A percentile compares a stretch with the other conserved stretches of the same genome.
These are phyloP conservation scores for Diaporthe ilicicola DNA, from an alignment of 2,329 filamentous ascomycete species.

Conservation along the genomic window DNA sequence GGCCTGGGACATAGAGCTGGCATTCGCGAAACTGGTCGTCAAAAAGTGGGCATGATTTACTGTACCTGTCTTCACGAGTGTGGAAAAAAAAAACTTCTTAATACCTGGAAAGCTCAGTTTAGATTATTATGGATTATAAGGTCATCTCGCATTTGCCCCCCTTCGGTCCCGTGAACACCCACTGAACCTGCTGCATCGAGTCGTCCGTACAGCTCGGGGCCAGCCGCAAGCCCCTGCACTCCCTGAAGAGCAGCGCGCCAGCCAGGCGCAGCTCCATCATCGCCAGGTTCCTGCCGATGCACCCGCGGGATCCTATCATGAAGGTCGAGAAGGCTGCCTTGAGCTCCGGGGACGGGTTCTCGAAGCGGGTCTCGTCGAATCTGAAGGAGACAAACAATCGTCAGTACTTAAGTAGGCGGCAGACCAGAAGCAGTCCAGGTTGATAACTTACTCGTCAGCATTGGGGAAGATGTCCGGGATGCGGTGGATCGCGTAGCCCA, in stretches of 20 bases:
- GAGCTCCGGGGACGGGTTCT: conserved; percentile 41
- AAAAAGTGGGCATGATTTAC: conserved; percentile 7
- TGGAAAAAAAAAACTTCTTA: neutral
- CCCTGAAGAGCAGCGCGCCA: conserved; percentile 54
- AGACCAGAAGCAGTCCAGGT: too few relatives aligned
- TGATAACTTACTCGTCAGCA: conserved; percentile 39
- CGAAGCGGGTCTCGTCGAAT: conserved; percentile 45
- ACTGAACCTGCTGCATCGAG: conserved; percentile 32
- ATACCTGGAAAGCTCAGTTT: neutral
- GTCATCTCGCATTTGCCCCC: conserved; percentile 33
- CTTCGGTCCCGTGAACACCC: conserved; percentile 34
- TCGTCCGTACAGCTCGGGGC: conserved; percentile 33
- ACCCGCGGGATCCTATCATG: conserved; percentile 58
- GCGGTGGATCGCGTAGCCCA: conserved; percentile 48
- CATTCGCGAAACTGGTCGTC: conserved; percentile 8
- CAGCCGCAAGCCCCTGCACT: conserved; percentile 31
- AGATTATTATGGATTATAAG: neutral
- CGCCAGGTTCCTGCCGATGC: conserved; percentile 62
- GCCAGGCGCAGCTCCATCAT: conserved; percentile 58
- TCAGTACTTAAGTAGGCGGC: too few relatives aligned
- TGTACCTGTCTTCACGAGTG: neutral
- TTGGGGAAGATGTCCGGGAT: conserved; percentile 44
- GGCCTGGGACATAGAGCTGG: conserved; percentile 2
- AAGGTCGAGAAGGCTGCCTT: conserved; percentile 59
- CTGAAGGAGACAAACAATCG: neutral